Conservation (phyloP, 345 rosid species). For the Brassica carinata region DNA sequence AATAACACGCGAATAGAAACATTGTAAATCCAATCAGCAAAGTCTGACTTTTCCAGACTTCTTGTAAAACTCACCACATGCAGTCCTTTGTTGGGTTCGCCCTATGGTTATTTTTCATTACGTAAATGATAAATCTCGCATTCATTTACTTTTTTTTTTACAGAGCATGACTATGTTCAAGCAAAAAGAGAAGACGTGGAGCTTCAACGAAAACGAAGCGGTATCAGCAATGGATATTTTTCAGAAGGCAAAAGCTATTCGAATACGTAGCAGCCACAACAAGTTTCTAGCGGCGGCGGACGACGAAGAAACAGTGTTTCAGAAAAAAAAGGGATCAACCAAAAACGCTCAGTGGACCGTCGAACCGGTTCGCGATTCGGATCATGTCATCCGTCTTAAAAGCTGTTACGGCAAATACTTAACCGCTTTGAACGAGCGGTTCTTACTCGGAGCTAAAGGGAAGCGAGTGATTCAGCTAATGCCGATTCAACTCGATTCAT, state of each 20-base stretch:
- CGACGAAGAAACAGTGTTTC: conserved; percentile 67
- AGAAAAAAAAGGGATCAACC: conserved; percentile 62
- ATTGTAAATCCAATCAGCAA: conserved; percentile 13
- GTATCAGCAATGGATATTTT: conserved; percentile 69
- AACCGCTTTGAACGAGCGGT: conserved; percentile 77
- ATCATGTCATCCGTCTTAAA: conserved; percentile 61
- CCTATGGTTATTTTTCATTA: background rate
- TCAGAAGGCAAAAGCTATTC: conserved; percentile 69
- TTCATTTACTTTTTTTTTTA: background rate
- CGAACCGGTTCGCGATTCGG: conserved; percentile 53
- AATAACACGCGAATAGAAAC: background rate
- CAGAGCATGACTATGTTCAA: conserved; percentile 6
- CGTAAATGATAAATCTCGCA: background rate
- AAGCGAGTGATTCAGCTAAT: conserved; percentile 64
- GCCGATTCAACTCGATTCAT: conserved; percentile 53
- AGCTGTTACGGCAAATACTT: conserved; percentile 70
- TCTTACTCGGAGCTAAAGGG: conserved; percentile 75
- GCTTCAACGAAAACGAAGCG: conserved; percentile 23
- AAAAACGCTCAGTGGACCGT: conserved; percentile 71
- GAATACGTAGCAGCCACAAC: conserved; percentile 74
- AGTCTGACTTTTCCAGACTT: conserved; percentile 4
- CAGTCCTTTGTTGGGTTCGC: background rate
- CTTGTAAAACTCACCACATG: background rate
- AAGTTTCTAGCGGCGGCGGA: conserved; percentile 71
- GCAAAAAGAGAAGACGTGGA: conserved; percentile 2